phyloP scores from a whole-genome alignment of 257 asterid species.

The Solanum sejunctum region DNA sequence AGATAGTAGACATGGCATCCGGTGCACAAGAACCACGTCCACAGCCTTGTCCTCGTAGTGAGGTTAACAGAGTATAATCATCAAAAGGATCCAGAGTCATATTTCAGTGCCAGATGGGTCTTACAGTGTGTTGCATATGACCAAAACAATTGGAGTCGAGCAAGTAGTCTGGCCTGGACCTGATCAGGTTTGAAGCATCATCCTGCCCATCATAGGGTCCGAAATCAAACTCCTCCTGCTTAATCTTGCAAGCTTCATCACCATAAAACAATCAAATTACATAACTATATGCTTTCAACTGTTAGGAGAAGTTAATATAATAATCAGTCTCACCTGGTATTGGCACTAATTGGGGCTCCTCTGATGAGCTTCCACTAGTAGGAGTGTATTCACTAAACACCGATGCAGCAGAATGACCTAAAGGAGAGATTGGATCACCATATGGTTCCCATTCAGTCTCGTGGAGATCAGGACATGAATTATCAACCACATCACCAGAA shows the following conservation, averaged over 20 bases:
- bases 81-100: slow-evolving; percentile 29
- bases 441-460: slow-evolving; percentile 33
- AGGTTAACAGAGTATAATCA: slow-evolving; percentile 7
- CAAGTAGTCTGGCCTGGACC: background rate
- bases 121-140: slow-evolving; percentile 14
- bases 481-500: slow-evolving; percentile 7
- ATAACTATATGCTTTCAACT: background rate
- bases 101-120: slow-evolving; percentile 18
- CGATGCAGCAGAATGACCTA: slow-evolving; percentile 32
- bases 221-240: slow-evolving; percentile 16
- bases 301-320: background rate
- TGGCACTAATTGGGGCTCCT: slow-evolving; percentile 20
- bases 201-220: slow-evolving; percentile 6
- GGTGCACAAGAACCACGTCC: background rate
- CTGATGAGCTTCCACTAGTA: slow-evolving; percentile 29
- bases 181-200: slow-evolving; percentile 18
- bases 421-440: slow-evolving; percentile 32
- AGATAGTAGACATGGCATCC: slow-evolving; percentile 1
- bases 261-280: background rate
- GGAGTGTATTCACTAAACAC: slow-evolving; percentile 30
- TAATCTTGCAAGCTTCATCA: slow-evolving; percentile 21
- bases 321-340: slow-evolving; percentile 23
- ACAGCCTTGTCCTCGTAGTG: slow-evolving; percentile 5
- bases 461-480: slow-evolving; percentile 8
- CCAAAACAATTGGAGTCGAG: slow-evolving; percentile 31